These are phyloP conservation scores for Debaryomyces sp. DNA, from an alignment of 1,139 yeast genomes.

Conservation along the genomic window DNA sequence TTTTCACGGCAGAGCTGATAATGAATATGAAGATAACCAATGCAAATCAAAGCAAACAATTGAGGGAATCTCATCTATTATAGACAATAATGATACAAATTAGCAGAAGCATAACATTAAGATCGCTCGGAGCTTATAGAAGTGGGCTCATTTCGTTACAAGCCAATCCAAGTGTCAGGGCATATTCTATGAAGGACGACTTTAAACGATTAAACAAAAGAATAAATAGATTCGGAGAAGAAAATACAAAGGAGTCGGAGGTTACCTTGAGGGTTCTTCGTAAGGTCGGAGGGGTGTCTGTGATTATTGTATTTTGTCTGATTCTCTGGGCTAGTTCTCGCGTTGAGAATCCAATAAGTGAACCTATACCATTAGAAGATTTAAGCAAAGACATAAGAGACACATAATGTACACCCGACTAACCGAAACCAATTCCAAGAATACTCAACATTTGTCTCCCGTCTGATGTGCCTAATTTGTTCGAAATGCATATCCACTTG, in stretches of 20 bases:
- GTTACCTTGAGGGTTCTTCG: constrained; percentile 34
- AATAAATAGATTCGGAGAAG: constrained; percentile 37
- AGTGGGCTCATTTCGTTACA: not conserved
- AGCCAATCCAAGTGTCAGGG: not conserved
- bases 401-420: not conserved
- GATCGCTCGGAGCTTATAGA: not conserved
- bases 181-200: constrained; percentile 10
- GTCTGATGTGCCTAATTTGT: not conserved
- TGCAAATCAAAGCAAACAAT: not conserved
- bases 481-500: not conserved
- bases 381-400: constrained; percentile 26
- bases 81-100: not conserved
- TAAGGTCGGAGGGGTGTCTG: constrained; percentile 35
- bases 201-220: constrained; percentile 22
- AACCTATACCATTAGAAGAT: constrained; percentile 18
- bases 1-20: not conserved
- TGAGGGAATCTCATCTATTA: not conserved
- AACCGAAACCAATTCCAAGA: not conserved
- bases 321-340: constrained; percentile 36
- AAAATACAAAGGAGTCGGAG: constrained; percentile 34
- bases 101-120: not conserved
- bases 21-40: not conserved
- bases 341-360: constrained; percentile 16
- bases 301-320: constrained; percentile 36
- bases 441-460: not conserved